Conservation (phyloP, 768 basidiomycete species). For the Sistotremastrum suecicum region DNA sequence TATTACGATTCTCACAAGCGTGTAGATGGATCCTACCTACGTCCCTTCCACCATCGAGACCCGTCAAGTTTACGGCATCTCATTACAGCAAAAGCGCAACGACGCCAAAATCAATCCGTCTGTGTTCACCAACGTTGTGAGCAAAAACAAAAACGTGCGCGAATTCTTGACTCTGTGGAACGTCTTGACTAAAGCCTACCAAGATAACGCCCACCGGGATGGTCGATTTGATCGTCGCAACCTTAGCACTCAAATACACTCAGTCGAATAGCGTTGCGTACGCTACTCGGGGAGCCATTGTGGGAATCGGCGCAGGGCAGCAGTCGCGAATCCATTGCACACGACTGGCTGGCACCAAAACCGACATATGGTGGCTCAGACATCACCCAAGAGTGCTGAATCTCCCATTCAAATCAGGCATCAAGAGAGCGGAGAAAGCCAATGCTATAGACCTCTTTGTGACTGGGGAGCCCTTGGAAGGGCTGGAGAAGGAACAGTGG, state of each 20-base stretch:
- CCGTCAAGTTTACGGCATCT: slow-evolving; percentile 88
- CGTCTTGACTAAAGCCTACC: not conserved
- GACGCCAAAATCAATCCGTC: slow-evolving; percentile 70
- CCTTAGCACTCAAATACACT: slow-evolving; percentile 94
- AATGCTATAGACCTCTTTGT: slow-evolving; percentile 98
- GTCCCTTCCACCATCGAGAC: slow-evolving; percentile 72
- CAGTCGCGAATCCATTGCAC: slow-evolving; percentile 99
- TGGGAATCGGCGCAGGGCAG: slow-evolving; percentile 95
- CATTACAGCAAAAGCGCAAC: slow-evolving; percentile 82
- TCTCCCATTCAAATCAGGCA: slow-evolving; percentile 93
- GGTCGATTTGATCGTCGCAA: slow-evolving; percentile 92
- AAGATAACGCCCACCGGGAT: slow-evolving; percentile 66
- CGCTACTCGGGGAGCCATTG: slow-evolving; percentile 78
- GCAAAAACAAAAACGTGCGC: slow-evolving; percentile 70
- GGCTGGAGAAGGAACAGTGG: slow-evolving; percentile 84
- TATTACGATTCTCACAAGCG: not conserved
- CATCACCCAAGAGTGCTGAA: slow-evolving; percentile 89
- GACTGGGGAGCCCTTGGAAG: slow-evolving; percentile 75
- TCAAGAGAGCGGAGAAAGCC: slow-evolving; percentile 95
- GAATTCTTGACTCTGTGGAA: not conserved
- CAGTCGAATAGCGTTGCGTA: slow-evolving; percentile 99
- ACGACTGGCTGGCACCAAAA: slow-evolving; percentile 90
- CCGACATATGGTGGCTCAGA: slow-evolving; percentile 99
- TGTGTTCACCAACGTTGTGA: slow-evolving; percentile 82
- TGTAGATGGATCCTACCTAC: slow-evolving; percentile 80